phyloP scores from a whole-genome alignment of 257 asterid species.

The Mitragyna speciosa region DNA sequence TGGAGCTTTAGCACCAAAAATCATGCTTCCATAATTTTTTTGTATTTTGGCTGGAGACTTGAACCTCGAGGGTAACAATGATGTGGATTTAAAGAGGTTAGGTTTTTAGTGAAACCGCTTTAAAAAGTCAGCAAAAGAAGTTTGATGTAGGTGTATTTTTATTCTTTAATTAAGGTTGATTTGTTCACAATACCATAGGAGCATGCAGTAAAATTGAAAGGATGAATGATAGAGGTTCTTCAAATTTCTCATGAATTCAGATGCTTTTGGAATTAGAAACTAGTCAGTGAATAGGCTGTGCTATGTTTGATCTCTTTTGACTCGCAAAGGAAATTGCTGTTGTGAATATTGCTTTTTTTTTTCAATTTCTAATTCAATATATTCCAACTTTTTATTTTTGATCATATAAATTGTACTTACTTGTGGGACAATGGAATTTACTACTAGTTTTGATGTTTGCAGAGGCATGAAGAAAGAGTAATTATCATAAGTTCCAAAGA shows the following conservation, averaged over 20 bases:
- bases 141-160: background rate
- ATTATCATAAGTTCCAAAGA: constrained; percentile 90
- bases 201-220: background rate
- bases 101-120: background rate
- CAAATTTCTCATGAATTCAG: background rate
- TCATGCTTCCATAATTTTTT: background rate
- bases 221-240: background rate
- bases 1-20: too few species aligned
- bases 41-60: too few species aligned
- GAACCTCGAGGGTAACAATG: too few species aligned
- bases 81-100: background rate
- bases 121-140: background rate
- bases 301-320: background rate
- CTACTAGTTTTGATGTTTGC: constrained; percentile 29
- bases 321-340: background rate
- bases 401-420: background rate
- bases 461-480: constrained; percentile 94
- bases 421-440: background rate
- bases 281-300: background rate
- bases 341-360: too few species aligned
- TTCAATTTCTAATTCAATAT: background rate
- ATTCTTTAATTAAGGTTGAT: background rate
- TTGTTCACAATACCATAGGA: background rate
- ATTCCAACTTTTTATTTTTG: background rate
- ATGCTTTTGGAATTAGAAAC: background rate